Evolutionary conservation across 208 protist species (phyloP).

Genomic region (Crithidia mellificae): DNA sequence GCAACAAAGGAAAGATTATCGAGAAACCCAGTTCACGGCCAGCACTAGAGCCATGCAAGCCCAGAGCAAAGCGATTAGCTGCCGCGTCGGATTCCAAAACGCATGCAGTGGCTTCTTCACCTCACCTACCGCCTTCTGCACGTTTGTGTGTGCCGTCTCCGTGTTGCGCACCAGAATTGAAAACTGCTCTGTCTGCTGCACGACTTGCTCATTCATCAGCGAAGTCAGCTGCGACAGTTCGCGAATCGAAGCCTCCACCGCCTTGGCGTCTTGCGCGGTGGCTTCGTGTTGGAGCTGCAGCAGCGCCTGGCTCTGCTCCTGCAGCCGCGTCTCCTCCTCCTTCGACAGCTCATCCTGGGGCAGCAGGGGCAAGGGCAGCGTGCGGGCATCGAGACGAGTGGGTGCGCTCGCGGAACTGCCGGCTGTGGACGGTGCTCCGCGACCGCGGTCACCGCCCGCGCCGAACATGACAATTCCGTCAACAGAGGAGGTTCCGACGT

Average conservation of each 20-base stretch:
- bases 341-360: constrained; percentile 26
- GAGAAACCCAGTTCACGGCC: constrained; percentile 50
- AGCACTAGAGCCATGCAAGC: constrained; percentile 57
- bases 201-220: constrained; percentile 79
- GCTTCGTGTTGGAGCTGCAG: constrained; percentile 55
- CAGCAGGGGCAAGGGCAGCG: neutral
- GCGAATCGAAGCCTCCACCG: constrained; percentile 70
- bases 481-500: constrained; percentile 12
- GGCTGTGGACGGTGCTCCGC: neutral
- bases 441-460: neutral
- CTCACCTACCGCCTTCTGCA: constrained; percentile 67
- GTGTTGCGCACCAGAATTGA: constrained; percentile 77
- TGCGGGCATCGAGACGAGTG: neutral
- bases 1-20: constrained; percentile 16
- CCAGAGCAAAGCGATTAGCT: constrained; percentile 81
- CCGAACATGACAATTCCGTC: constrained; percentile 9
- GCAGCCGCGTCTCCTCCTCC: constrained; percentile 51
- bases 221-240: constrained; percentile 89
- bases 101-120: constrained; percentile 47
- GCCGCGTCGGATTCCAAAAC: constrained; percentile 80
- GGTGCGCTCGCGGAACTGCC: neutral
- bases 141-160: constrained; percentile 52
- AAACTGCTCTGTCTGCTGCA: constrained; percentile 87
- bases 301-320: constrained; percentile 49
- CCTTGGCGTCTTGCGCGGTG: constrained; percentile 65